phyloP scores from a whole-genome alignment of 441 rosid species.

The Brassica hybrid region DNA sequence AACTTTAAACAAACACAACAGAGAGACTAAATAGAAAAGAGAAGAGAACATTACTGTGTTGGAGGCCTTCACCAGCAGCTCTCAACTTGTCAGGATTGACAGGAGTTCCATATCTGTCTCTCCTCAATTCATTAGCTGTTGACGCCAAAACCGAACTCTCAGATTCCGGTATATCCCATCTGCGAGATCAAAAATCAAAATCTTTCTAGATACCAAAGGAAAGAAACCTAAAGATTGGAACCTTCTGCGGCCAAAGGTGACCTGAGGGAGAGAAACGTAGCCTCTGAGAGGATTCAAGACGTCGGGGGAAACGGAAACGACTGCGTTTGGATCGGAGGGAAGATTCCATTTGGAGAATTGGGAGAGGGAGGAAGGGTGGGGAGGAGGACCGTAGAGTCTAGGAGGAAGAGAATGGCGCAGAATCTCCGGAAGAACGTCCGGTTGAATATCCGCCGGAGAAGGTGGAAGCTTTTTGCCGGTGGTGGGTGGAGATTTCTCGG shows the following conservation, averaged over 20 bases:
- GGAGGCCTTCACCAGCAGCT: constrained; percentile 87
- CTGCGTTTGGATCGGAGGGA: constrained; percentile 45
- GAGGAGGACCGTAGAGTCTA: constrained; percentile 57
- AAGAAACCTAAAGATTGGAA: constrained; percentile 14
- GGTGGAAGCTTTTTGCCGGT: constrained; percentile 39
- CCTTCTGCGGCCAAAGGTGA: constrained; percentile 94
- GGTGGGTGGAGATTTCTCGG: constrained; percentile 54
- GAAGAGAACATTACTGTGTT: constrained; percentile 51
- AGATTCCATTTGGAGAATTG: constrained; percentile 78
- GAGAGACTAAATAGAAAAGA: not conserved
- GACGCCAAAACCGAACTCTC: constrained; percentile 64
- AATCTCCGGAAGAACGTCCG: constrained; percentile 91
- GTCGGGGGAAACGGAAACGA: constrained; percentile 53
- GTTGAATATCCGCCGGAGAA: constrained; percentile 44
- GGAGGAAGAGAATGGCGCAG: constrained; percentile 81
- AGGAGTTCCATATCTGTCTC: constrained; percentile 54
- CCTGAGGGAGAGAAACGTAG: constrained; percentile 81
- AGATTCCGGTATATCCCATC: constrained; percentile 77
- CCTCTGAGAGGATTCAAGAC: constrained; percentile 85
- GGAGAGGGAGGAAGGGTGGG: constrained; percentile 71
- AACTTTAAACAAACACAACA: constrained; percentile 1
- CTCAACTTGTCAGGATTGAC: constrained; percentile 74
- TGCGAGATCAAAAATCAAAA: constrained; percentile 36
- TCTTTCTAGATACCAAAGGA: not conserved
- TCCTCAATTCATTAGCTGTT: constrained; percentile 82